Evolutionary conservation across 129 eudicot genomes (phyloP), one percentile per base, ranked within the genome.

Genomic region (Flaveria bidentis): DNA sequence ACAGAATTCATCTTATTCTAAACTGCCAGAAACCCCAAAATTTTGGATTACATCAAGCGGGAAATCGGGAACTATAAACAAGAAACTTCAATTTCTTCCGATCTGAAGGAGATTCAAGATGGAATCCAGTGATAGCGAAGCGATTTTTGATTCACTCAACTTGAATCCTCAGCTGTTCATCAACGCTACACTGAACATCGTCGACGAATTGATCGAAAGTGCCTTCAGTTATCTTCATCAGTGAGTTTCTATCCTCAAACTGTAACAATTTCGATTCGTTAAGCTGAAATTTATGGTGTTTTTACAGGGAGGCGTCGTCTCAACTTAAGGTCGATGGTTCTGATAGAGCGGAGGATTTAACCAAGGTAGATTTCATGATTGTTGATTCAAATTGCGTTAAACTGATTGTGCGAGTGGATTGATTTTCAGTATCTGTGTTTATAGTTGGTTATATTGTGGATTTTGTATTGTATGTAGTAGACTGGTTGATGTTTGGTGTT

Each of bases 141-240:
- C 85, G 45, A 63, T 91, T 16, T 94, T 94, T 79, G 85, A 87
- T 51, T 87, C 97, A 30, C 51, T 88, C 30, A 85, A 94, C 73
- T 77, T 94, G 10, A 91, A 85, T 71, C 97, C 98, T 17, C 89
- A 87, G 75, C 87, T 85, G 67, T 91, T 94, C 83, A 74, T 88
- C 86, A 91, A 91, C 83, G 86, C 86, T 18, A 79, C 80, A 67
- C 80, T 86, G 75, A 90, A 90, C 60, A 74, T 56, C 25, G 90
- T 91, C 36, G 97, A 88, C 71, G 92, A 88, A 26, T 66, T 94
- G 57, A 78, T 86, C 52, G 93, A 88, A 26, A 85, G 87, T 15
- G 93, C 93, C 61, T 94, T 94, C 78, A 65, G 71, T 23, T 81
- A 68, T 88, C 91, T 88, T 74, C 90, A 78, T 33, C 78, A 83